Percentiles rank a stretch among this genome's conserved stretches.
These are phyloP conservation scores for Mortierella sp. DNA, from an alignment of 371 early-diverging fungal genomes.

Conservation along the genomic window DNA sequence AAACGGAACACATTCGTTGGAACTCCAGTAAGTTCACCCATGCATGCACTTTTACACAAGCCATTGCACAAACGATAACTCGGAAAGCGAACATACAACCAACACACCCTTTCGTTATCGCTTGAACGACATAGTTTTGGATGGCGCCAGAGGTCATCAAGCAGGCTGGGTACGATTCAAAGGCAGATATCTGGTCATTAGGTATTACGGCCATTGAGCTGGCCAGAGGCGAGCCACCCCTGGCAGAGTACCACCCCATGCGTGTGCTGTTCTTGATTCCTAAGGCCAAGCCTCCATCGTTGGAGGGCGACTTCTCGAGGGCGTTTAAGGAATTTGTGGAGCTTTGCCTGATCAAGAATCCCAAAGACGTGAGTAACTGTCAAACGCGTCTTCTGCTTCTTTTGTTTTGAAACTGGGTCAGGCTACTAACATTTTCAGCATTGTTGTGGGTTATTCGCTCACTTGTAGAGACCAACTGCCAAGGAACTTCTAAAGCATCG, in stretches of 20 bases:
- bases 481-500: slow-evolving; percentile 92
- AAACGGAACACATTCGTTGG: slow-evolving; percentile 99
- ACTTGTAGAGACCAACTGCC: slow-evolving; percentile 85
- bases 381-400: background rate
- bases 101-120: background rate
- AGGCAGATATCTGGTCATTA: slow-evolving; percentile 99
- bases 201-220: slow-evolving; percentile 99
- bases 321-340: slow-evolving; percentile 94
- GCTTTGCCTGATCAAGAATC: slow-evolving; percentile 90
- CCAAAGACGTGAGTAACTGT: slow-evolving; percentile 69
- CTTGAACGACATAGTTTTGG: slow-evolving; percentile 77
- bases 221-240: slow-evolving; percentile 94
- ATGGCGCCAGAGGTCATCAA: slow-evolving; percentile 99
- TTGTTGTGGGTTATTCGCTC: background rate
- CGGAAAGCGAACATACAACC: background rate
- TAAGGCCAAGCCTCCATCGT: slow-evolving; percentile 90
- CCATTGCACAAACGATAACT: background rate
- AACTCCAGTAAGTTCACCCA: slow-evolving; percentile 80
- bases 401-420: background rate
- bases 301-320: slow-evolving; percentile 85
- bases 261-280: slow-evolving; percentile 94
- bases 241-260: slow-evolving; percentile 94
- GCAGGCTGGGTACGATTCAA: slow-evolving; percentile 95
- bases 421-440: background rate
- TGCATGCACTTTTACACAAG: background rate